phyloP scores from a whole-genome alignment of 2,329 filamentous ascomycete genomes.

The Alternaria dauci region DNA sequence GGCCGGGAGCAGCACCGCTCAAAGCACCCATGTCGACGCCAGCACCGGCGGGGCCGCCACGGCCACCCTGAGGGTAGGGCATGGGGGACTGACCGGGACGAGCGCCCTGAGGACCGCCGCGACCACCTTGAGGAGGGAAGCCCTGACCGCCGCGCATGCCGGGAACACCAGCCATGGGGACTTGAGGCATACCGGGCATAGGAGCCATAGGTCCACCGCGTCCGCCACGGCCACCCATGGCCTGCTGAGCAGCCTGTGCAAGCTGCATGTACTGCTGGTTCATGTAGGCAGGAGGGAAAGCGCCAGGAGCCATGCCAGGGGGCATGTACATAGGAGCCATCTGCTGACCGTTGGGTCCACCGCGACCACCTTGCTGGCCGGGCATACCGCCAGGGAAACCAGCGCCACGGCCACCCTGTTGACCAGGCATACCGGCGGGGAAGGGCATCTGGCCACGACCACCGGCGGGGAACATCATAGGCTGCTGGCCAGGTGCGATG shows the following conservation, averaged over 20 bases:
- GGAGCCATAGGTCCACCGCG: constrained; percentile 69
- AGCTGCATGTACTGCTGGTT: constrained; percentile 83
- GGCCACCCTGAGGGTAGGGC: constrained; percentile 46
- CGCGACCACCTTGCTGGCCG: constrained; percentile 86
- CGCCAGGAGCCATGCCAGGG: constrained; percentile 66
- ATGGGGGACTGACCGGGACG: constrained; percentile 44
- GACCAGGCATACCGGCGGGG: constrained; percentile 69
- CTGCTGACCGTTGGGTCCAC: constrained; percentile 77
- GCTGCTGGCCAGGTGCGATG: constrained; percentile 84
- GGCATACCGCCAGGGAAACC: constrained; percentile 85
- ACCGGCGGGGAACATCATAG: constrained; percentile 64
- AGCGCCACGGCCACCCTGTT: constrained; percentile 82
- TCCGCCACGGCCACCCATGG: constrained; percentile 59
- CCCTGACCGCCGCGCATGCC: constrained; percentile 54
- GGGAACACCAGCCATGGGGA: constrained; percentile 65
- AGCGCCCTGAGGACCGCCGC: constrained; percentile 46
- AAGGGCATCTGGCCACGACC: constrained; percentile 70
- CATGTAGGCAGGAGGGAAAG: constrained; percentile 77
- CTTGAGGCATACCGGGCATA: constrained; percentile 75
- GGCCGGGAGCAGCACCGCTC: constrained; percentile 64
- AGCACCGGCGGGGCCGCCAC: constrained; percentile 31
- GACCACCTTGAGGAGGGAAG: constrained; percentile 52
- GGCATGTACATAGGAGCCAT: constrained; percentile 88
- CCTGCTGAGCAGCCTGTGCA: constrained; percentile 74
- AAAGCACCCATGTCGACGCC: constrained; percentile 63